phyloP scores from a whole-genome alignment of 2,329 filamentous ascomycete genomes.

The Ustilaginoidea virens region DNA sequence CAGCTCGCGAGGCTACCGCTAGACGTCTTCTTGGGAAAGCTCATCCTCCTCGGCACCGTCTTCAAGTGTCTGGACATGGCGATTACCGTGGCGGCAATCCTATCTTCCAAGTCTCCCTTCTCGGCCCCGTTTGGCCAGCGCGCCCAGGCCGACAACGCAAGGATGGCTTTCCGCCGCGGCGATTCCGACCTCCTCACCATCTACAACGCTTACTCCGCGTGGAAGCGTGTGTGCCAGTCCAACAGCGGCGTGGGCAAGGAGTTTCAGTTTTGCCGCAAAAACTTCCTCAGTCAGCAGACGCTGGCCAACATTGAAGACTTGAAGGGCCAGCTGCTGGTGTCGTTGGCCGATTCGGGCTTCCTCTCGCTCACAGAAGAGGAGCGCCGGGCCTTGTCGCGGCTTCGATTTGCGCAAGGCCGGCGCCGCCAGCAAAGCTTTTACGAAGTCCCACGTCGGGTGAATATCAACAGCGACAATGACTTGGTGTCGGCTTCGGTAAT shows the following conservation, averaged over 20 bases:
- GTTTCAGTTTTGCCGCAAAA: constrained; percentile 84
- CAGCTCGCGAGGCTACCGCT: constrained; percentile 81
- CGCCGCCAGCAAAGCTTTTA: constrained; percentile 62
- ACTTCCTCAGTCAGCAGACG: constrained; percentile 80
- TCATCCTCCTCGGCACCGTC: constrained; percentile 71
- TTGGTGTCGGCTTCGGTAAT: constrained; percentile 66
- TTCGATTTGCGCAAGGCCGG: constrained; percentile 40
- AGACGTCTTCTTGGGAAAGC: constrained; percentile 88
- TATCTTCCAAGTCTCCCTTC: constrained; percentile 92
- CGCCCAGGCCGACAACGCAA: constrained; percentile 65
- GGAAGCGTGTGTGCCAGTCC: constrained; percentile 68
- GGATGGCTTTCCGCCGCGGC: constrained; percentile 63
- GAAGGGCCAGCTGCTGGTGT: constrained; percentile 77
- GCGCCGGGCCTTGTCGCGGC: constrained; percentile 49
- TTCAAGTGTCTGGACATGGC: constrained; percentile 88
- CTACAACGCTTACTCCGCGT: constrained; percentile 84
- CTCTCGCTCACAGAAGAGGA: constrained; percentile 62
- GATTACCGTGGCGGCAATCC: constrained; percentile 78
- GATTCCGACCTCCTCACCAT: constrained; percentile 87
- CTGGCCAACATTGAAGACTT: constrained; percentile 87
- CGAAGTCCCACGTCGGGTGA: constrained; percentile 59
- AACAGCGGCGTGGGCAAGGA: constrained; percentile 51
- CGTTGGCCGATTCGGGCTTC: constrained; percentile 74
- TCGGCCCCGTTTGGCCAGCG: constrained; percentile 73
- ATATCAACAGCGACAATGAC: constrained; percentile 68